Conservation (phyloP, 768 basidiomycete genomes). For the Sporobolomyces pararoseus region DNA sequence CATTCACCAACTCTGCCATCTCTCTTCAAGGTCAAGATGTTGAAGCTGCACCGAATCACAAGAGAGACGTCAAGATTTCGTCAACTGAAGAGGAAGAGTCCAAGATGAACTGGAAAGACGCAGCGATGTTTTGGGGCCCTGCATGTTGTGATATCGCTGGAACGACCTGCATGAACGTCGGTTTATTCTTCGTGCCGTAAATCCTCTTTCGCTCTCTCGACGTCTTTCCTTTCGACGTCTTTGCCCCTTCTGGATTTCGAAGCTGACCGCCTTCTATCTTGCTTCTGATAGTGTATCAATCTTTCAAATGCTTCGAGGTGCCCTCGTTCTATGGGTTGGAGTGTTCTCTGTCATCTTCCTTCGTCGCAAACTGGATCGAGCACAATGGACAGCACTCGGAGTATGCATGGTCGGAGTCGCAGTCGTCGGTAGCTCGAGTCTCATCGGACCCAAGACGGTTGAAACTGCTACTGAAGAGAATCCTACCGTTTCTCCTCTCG, state of each 20-base stretch:
- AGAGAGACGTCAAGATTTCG: not conserved
- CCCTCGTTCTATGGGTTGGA: constrained; percentile 66
- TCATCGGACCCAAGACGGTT: constrained; percentile 52
- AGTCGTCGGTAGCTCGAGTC: constrained; percentile 69
- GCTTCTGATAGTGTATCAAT: constrained; percentile 66
- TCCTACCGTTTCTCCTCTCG: constrained; percentile 21
- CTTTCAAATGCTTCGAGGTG: constrained; percentile 69
- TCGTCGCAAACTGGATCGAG: constrained; percentile 53
- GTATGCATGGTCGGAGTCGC: constrained; percentile 52
- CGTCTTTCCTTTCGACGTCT: too few species aligned
- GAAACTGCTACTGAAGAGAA: constrained; percentile 12
- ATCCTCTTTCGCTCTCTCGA: not conserved
- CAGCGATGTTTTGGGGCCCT: constrained; percentile 83
- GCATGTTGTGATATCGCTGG: constrained; percentile 85
- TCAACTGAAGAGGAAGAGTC: constrained; percentile 15
- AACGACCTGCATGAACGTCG: constrained; percentile 94
- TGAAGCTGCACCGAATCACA: not conserved
- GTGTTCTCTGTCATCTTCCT: constrained; percentile 87
- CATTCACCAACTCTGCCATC: constrained; percentile 17
- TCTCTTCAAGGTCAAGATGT: constrained; percentile 22
- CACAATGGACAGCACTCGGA: constrained; percentile 72
- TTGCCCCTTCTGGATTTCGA: not conserved
- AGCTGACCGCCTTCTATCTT: too few species aligned
- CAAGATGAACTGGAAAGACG: constrained; percentile 37
- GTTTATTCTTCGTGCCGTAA: constrained; percentile 80